A percentile compares a stretch with the other conserved stretches of the same genome.
phyloP scores from a whole-genome alignment of 305 asterid species.

The Solanum hybrid region DNA sequence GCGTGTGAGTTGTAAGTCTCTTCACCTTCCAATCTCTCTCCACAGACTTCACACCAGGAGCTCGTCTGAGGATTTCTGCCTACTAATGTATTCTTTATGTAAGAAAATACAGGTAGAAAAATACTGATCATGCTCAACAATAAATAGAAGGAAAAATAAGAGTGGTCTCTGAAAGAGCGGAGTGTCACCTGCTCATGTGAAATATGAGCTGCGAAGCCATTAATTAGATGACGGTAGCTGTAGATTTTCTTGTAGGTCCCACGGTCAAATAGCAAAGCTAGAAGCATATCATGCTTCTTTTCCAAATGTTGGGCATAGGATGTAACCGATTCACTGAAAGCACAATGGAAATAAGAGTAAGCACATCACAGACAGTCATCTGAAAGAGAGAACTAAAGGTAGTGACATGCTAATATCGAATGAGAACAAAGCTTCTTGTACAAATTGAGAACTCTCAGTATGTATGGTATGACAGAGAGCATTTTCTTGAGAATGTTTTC shows the following conservation, averaged over 20 bases:
- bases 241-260: constrained; percentile 85
- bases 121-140: background rate
- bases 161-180: constrained; percentile 10
- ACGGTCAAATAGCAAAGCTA: constrained; percentile 67
- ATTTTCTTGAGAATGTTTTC: background rate
- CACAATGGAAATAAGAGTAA: constrained; percentile 3
- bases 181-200: constrained; percentile 83
- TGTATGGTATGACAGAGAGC: background rate
- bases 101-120: constrained; percentile 27
- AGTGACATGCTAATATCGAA: background rate
- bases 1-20: constrained; percentile 94
- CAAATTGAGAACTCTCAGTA: background rate
- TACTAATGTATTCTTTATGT: constrained; percentile 40
- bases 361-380: background rate
- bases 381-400: background rate
- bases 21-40: constrained; percentile 97
- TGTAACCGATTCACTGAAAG: constrained; percentile 59
- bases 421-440: background rate
- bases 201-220: constrained; percentile 87
- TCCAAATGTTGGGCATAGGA: constrained; percentile 73
- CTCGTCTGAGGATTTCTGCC: constrained; percentile 80
- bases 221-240: constrained; percentile 87
- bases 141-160: background rate
- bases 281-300: constrained; percentile 92
- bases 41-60: constrained; percentile 86